Evolutionary conservation across 2,329 filamentous ascomycete genomes (phyloP).

Genomic region (Pseudogymnoascus sp.): DNA sequence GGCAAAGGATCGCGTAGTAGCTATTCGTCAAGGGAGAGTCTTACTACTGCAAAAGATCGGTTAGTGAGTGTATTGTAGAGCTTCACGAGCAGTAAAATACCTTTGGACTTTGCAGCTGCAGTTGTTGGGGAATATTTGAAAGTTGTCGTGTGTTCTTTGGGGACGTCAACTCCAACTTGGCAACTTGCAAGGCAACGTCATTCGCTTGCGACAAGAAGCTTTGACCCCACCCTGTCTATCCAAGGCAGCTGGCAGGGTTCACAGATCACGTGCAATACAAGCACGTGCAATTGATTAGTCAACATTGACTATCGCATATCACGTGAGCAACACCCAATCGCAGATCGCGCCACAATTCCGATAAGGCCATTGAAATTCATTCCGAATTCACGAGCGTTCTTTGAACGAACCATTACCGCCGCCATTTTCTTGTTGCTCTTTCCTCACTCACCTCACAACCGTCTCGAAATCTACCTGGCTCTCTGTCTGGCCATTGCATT

Average conservation of each 20-base stretch:
- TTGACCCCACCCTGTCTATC: slow-evolving; percentile 16
- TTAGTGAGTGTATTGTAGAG: not conserved
- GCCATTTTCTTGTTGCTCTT: not conserved
- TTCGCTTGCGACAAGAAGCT: slow-evolving; percentile 5
- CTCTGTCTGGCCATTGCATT: not conserved
- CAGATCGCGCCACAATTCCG: slow-evolving; percentile 4
- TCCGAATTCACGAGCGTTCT: slow-evolving; percentile 1
- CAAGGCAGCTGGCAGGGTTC: slow-evolving; percentile 16
- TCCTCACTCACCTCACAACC: not conserved
- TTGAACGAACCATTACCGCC: not conserved
- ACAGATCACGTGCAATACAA: not conserved
- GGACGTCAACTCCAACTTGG: slow-evolving; percentile 3
- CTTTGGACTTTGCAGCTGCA: not conserved
- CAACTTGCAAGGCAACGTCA: slow-evolving; percentile 8
- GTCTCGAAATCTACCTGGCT: not conserved
- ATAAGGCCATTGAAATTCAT: slow-evolving; percentile 8
- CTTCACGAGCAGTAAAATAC: not conserved
- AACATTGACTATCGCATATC: not conserved
- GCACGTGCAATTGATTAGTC: not conserved
- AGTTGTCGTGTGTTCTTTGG: slow-evolving; percentile 7
- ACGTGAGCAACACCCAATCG: not conserved
- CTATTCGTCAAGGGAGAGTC: not conserved
- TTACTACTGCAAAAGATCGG: not conserved
- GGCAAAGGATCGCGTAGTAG: not conserved
- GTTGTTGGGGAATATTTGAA: not conserved